These are phyloP conservation scores for Bipolaris zeicola DNA, from an alignment of 2,329 filamentous ascomycete genomes.

Conservation along the genomic window DNA sequence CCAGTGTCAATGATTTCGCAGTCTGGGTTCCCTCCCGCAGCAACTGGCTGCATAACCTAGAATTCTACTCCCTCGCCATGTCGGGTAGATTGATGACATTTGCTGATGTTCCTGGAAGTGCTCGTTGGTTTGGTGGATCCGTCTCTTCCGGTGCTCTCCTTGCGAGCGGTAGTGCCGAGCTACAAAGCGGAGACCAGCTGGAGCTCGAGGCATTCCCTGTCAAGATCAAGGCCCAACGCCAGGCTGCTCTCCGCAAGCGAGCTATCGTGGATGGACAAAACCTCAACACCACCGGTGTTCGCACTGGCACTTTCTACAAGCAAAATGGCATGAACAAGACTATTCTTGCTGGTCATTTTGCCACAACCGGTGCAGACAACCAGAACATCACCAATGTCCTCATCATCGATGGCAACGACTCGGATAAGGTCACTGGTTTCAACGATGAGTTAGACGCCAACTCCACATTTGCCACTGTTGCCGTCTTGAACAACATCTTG, in stretches of 20 bases:
- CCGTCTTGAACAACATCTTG: constrained; percentile 57
- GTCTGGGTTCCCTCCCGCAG: constrained; percentile 85
- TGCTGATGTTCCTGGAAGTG: constrained; percentile 64
- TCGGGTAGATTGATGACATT: constrained; percentile 74
- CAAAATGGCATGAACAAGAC: constrained; percentile 76
- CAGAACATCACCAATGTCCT: constrained; percentile 78
- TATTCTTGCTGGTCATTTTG: constrained; percentile 86
- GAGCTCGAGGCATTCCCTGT: constrained; percentile 55
- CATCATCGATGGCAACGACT: constrained; percentile 78
- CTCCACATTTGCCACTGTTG: constrained; percentile 76
- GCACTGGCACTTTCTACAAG: constrained; percentile 78
- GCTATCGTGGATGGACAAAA: constrained; percentile 52
- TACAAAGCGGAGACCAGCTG: constrained; percentile 51
- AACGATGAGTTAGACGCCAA: constrained; percentile 68
- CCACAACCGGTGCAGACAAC: constrained; percentile 69
- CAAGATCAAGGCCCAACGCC: constrained; percentile 27
- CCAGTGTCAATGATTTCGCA: constrained; percentile 75
- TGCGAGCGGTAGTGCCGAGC: constrained; percentile 72
- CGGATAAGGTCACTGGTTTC: constrained; percentile 71
- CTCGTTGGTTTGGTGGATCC: constrained; percentile 80
- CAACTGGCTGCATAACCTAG: constrained; percentile 87
- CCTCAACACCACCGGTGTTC: constrained; percentile 67
- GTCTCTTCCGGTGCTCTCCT: constrained; percentile 76
- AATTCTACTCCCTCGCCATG: constrained; percentile 66
- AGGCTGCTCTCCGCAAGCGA: constrained; percentile 46